Conservation (phyloP, 108 stramenopile species). For the Cylindrotheca fusiformis region DNA sequence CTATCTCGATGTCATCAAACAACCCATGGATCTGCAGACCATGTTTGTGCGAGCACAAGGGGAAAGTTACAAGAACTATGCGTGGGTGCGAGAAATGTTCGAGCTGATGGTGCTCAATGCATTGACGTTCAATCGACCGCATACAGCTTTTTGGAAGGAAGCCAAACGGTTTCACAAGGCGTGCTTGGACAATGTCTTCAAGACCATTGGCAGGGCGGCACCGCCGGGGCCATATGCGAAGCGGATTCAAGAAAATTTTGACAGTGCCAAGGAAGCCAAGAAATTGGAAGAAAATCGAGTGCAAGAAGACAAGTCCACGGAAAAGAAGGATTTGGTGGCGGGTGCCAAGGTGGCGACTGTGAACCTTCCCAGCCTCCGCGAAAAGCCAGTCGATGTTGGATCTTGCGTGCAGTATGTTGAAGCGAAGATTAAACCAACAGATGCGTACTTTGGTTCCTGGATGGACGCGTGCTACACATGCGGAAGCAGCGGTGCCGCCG, state of each 20-base stretch:
- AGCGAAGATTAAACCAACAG: conserved; percentile 39
- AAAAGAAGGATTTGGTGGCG: conserved; percentile 68
- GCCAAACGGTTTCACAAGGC: conserved; percentile 56
- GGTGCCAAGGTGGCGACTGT: conserved; percentile 44
- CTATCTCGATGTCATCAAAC: conserved; percentile 87
- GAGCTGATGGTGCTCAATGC: conserved; percentile 88
- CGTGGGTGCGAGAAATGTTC: conserved; percentile 73
- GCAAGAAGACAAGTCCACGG: conserved; percentile 49
- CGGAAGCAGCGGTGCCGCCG: conserved; percentile 61
- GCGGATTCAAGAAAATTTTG: conserved; percentile 37
- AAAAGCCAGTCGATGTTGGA: conserved; percentile 38
- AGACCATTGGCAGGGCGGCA: conserved; percentile 42
- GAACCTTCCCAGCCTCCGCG: conserved; percentile 34
- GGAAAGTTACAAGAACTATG: conserved; percentile 66
- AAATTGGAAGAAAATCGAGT: conserved; percentile 52
- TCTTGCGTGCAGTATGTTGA: conserved; percentile 56
- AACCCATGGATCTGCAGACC: conserved; percentile 97
- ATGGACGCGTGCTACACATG: conserved; percentile 70
- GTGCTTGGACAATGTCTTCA: conserved; percentile 41
- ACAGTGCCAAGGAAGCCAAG: conserved; percentile 38
- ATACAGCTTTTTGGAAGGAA: conserved; percentile 60
- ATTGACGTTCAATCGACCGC: conserved; percentile 70
- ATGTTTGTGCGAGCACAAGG: conserved; percentile 55
- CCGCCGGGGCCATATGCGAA: conserved; percentile 45
- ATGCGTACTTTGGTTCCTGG: conserved; percentile 55